Evolutionary conservation across 371 early-diverging fungal species (phyloP), one percentile per base, ranked within the genome.

Genomic region (Circinella umbellata): DNA sequence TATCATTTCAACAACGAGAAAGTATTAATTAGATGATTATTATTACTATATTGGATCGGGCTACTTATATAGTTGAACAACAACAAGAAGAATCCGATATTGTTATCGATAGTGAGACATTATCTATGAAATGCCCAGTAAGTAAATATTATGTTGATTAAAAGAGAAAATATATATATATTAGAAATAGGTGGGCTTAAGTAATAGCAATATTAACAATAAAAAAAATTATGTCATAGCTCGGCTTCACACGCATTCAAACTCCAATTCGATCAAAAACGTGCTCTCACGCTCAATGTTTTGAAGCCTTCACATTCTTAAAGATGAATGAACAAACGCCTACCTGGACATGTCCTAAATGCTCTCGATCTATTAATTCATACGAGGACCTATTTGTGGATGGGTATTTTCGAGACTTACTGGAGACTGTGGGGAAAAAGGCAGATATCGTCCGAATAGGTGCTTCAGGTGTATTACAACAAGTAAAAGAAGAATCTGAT

Each of bases 251-350:
- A 4, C 88, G 93, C 6, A 92, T 94, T 38, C 71, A 63, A 0
- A 72, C 80, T 15, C 94, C 94, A 0, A 81, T 83, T n/a, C 86
- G 92, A 60, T 84, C 91, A 0, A 73, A 66, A 2, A 67, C 72
- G 10, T 94, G 94, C 69, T 73, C 83, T 20, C 94, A 94, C 75
- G 59, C 90, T 14, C 92, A 94, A 71, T 94, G 94, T 70, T 94
- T 92, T 73, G 94, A 94, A 66, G 88, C 85, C 7, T 75, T 70
- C 11, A 86, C 87, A 1, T 93, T 88, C 65, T 75, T 93, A 42
- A 76, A 84, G 36, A 86, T 94, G 82, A 93, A 92, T 57, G 89
- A 88, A 64, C 90, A 87, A 53, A 84, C 86, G 4, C 90, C 91
- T 0, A 86, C 88, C 1, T 92, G 91, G 90, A 85, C 83, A 42